A percentile compares a stretch with the other conserved stretches of the same genome.
Conservation (phyloP, 805 yeast species). For the Jamesozyma gamospora region DNA sequence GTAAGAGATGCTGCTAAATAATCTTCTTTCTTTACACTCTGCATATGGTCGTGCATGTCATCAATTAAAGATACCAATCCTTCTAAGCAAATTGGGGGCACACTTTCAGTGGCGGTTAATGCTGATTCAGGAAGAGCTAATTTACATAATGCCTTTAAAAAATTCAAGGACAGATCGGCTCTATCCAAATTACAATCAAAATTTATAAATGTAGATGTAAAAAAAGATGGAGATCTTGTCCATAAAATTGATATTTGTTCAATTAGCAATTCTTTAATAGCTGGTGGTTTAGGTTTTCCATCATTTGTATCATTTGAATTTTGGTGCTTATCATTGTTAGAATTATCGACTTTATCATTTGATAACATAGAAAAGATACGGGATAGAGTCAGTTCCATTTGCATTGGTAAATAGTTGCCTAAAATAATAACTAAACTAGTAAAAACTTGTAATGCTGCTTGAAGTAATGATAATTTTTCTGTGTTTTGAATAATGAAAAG, state of each 20-base stretch:
- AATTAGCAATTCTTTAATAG: conserved; percentile 68
- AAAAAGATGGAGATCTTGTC: conserved; percentile 71
- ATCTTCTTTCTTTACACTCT: conserved; percentile 13
- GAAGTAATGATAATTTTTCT: conserved; percentile 64
- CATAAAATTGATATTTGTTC: conserved; percentile 77
- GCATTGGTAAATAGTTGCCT: conserved; percentile 60
- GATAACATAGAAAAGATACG: conserved; percentile 50
- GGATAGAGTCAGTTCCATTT: conserved; percentile 63
- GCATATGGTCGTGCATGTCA: conserved; percentile 43
- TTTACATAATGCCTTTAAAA: conserved; percentile 62
- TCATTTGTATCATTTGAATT: not conserved
- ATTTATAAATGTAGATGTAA: conserved; percentile 64
- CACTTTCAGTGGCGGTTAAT: conserved; percentile 62
- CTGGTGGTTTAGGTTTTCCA: conserved; percentile 28
- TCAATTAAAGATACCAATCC: conserved; percentile 66
- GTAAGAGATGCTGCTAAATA: conserved; percentile 18
- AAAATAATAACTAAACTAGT: conserved; percentile 60
- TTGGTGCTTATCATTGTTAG: conserved; percentile 8
- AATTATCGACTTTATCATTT: conserved; percentile 6
- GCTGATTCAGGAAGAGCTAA: conserved; percentile 85
- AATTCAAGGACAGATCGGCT: conserved; percentile 58
- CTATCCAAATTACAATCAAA: conserved; percentile 89
- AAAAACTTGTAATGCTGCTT: conserved; percentile 66
- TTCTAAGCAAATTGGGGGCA: conserved; percentile 89
- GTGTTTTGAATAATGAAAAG: conserved; percentile 64